Percentiles rank a stretch among this genome's conserved stretches.
Evolutionary conservation across 2,329 filamentous ascomycete genomes (phyloP).

Genomic region (Albifimbria verrucaria): DNA sequence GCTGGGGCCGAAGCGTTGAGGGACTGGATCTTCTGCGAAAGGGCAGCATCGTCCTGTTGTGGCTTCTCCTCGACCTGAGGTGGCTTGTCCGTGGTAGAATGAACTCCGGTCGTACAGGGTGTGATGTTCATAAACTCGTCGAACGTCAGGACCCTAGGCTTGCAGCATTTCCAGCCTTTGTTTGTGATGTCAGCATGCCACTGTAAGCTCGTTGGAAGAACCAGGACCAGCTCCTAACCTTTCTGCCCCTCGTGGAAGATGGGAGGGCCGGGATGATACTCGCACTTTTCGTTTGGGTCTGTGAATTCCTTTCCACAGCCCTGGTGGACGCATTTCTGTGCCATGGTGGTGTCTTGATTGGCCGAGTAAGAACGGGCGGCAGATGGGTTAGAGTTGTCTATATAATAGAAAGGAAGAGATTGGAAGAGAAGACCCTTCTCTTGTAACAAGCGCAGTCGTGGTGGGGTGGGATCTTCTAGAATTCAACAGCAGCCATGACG

Average conservation of each 20-base stretch:
- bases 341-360: constrained; percentile 57
- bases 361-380: too few relatives aligned
- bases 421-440: not conserved
- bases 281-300: constrained; percentile 77
- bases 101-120: constrained; percentile 89
- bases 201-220: not conserved
- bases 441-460: not conserved
- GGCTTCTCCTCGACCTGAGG: constrained; percentile 59
- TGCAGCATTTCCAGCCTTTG: constrained; percentile 97
- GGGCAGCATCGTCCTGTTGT: constrained; percentile 36
- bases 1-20: constrained; percentile 44
- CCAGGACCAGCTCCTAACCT: constrained; percentile 53
- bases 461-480: constrained; percentile 41
- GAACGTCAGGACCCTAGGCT: constrained; percentile 92
- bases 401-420: not conserved
- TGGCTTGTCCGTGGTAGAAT: constrained; percentile 78
- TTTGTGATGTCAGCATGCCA: constrained; percentile 9
- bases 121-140: constrained; percentile 94
- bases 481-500: constrained; percentile 24
- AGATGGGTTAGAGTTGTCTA: too few relatives aligned
- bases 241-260: constrained; percentile 98
- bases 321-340: constrained; percentile 91
- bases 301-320: constrained; percentile 88
- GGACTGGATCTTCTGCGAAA: constrained; percentile 49
- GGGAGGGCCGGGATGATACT: constrained; percentile 90